Evolutionary conservation across 495 filamentous ascomycete genomes (phyloP), one percentile per base, ranked within the genome.

Genomic region (Penicillium malachiteum): DNA sequence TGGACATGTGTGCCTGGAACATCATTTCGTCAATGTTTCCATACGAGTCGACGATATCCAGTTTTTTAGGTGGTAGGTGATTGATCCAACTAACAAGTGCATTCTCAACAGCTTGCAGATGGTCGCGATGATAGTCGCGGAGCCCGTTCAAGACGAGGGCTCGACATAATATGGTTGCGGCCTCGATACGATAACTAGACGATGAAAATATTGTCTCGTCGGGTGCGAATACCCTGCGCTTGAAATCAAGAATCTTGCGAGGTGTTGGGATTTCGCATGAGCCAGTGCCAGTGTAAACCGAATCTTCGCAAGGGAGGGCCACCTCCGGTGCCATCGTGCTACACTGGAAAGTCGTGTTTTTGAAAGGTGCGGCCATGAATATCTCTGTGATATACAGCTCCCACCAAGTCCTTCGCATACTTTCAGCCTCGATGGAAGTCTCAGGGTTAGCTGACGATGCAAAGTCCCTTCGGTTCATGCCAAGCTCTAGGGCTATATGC

Each of bases 1-100:
- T 73, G 1, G 67, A 74, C 21, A 68, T 54, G 30, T 78, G 75
- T 7, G 75, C 73, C 45, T 76, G 73, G 40, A 78, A 75, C 55
- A 78, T 65, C 69, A 78, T 78, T 50, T 78, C 75, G 39, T 78
- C 75, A 13, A 78, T 69, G 38, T 69, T 72, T 7, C 74, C 74
- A 45, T 76, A 76, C 16, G 63, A 63, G 52, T 77, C 73, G n/a
- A 77, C 69, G 37, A 77, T 70, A 40, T 76, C 74, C 18, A 71
- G 53, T 41, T 77, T 77, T 42, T 64, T 67, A 9, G 69, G 50
- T 0, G 74, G 74, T 7, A 77, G 55, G 50, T 76, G 73, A 56
- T 77, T 74, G 38, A 68, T 61, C 74, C 74, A 77, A 61, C 74
- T 76, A 26, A 73, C 69, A 7, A 77, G 66, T 12, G 74, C 73